Percentiles rank a stretch among this genome's conserved stretches.
These are phyloP conservation scores for Trichosanthes cucumerina DNA, from an alignment of 306 rosid species.

Conservation along the genomic window DNA sequence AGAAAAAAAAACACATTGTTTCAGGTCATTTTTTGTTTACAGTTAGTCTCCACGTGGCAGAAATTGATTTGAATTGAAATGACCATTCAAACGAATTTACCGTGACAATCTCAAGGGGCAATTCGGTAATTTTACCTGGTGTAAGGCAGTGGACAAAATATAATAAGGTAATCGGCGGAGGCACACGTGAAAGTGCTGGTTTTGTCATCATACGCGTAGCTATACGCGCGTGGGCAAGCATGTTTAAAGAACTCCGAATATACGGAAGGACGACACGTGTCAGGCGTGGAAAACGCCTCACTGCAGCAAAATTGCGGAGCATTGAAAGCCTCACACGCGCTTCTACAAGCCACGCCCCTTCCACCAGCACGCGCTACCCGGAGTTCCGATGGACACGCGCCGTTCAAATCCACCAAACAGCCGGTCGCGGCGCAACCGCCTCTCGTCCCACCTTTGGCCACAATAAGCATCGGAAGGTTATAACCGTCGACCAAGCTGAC, in stretches of 20 bases:
- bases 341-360: constrained; percentile 61
- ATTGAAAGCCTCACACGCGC: constrained; percentile 95
- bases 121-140: constrained; percentile 46
- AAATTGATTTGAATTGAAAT: background rate
- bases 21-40: too few species aligned
- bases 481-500: constrained; percentile 92
- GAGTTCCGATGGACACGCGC: constrained; percentile 50
- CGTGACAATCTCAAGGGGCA: background rate
- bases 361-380: constrained; percentile 35
- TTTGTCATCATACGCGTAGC: constrained; percentile 94
- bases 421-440: constrained; percentile 89
- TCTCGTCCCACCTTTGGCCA: constrained; percentile 54
- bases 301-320: constrained; percentile 81
- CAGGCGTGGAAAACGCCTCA: constrained; percentile 68
- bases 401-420: constrained; percentile 70
- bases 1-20: too few species aligned
- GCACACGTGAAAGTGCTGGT: constrained; percentile 90
- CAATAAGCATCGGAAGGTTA: constrained; percentile 74
- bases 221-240: constrained; percentile 92
- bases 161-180: constrained; percentile 57
- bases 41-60: background rate
- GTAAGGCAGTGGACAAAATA: constrained; percentile 78
- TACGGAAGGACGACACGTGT: constrained; percentile 59
- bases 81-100: background rate
- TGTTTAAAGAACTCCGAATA: constrained; percentile 57